A percentile compares a stretch with the other conserved stretches of the same genome.
phyloP scores from a whole-genome alignment of 495 filamentous ascomycete genomes.

The Neurospora terricola region DNA sequence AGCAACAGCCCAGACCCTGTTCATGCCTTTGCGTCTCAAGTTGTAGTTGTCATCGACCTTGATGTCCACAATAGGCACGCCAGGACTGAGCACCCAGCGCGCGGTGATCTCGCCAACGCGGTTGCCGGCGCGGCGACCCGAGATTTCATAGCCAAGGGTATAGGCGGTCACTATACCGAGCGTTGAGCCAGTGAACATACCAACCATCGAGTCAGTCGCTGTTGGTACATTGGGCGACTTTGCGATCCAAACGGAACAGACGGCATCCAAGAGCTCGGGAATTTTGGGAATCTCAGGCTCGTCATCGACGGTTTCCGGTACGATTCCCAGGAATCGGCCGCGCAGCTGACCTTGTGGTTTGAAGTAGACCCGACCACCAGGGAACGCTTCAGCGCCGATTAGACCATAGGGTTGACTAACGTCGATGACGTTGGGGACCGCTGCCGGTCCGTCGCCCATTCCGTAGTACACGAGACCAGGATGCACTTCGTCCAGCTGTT shows the following conservation, averaged over 20 bases:
- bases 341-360: conserved; percentile 64
- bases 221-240: conserved; percentile 64
- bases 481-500: conserved; percentile 65
- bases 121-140: conserved; percentile 54
- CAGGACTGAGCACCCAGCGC: conserved; percentile 81
- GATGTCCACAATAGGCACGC: conserved; percentile 82
- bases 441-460: conserved; percentile 61
- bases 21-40: conserved; percentile 50
- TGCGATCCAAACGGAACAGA: conserved; percentile 84
- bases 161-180: conserved; percentile 79
- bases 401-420: conserved; percentile 77
- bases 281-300: conserved; percentile 64
- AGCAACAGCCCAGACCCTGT: conserved; percentile 74
- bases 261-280: conserved; percentile 46
- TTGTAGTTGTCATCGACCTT: conserved; percentile 76
- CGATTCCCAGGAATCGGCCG: conserved; percentile 59
- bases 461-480: conserved; percentile 69
- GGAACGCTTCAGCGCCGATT: conserved; percentile 75
- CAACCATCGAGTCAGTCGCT: conserved; percentile 66
- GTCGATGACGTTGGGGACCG: conserved; percentile 78
- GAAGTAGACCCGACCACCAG: conserved; percentile 68
- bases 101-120: conserved; percentile 60
- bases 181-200: conserved; percentile 76
- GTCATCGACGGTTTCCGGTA: conserved; percentile 31
- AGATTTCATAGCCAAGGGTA: conserved; percentile 59